Evolutionary conservation across 345 rosid species (phyloP), one percentile per base, ranked within the genome.

Genomic region (Cardamine chenopodiifolia): DNA sequence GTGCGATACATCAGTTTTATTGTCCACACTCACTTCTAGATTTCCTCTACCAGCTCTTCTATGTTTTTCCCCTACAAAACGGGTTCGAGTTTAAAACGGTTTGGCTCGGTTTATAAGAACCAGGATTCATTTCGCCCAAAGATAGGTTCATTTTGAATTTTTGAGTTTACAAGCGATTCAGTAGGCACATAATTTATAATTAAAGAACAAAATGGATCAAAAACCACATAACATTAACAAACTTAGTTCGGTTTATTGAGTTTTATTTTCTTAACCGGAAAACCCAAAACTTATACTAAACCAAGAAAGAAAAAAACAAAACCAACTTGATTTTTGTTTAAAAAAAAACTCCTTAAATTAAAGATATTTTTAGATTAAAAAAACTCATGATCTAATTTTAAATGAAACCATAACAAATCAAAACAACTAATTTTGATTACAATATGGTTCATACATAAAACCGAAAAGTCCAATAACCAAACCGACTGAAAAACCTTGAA

Each of bases 381-480:
- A 23, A 18, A 22, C 20, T 9, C 23, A 42, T 53, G 26, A 64
- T 31, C 22, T 29, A 42, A 42, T 54, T 4, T 20, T 29, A 19
- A 29, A 62, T 34, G 17, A n/a, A 73, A 55, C 29, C 71, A 44
- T 56, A 65, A 28, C 58, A 65, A 44, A 73, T 31, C 57, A 73
- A 73, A 73, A 44, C 67, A 62, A 26, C 28, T n/a, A 22, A 63
- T 73, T 44, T 64, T 31, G 77, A 56, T 45, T 18, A 45, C 39
- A 45, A 31, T 31, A 65, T 65, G 57, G 57, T 64, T 34, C 50
- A 56, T 64, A 22, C 37, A 29, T 22, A 64, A 32, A 73, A 56
- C 57, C 1, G 13, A 28, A 55, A 18, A 40, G 2, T 2, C 17
- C n/a, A 44, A 56, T 9, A 73, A 55, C 49, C 71, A 28, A 66